phyloP scores from a whole-genome alignment of 2,329 filamentous ascomycete genomes.

The Teratosphaeria epicoccoides region DNA sequence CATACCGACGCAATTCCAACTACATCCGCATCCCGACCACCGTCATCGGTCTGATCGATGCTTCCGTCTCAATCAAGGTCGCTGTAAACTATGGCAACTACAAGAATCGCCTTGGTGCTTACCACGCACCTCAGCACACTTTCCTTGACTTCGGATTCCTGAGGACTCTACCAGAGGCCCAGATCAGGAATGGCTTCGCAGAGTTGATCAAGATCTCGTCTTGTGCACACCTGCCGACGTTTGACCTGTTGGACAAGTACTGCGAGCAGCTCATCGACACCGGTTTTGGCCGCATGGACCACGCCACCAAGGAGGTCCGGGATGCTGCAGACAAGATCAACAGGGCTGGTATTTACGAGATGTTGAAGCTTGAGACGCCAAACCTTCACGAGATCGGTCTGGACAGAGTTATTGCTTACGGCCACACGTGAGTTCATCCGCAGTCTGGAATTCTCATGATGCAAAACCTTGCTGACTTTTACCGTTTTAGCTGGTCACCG shows the following conservation, averaged over 20 bases:
- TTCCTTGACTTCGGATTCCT: conserved; percentile 66
- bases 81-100: conserved; percentile 67
- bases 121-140: conserved; percentile 61
- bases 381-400: conserved; percentile 64
- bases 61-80: conserved; percentile 67
- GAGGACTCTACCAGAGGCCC: conserved; percentile 54
- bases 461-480: conserved; percentile 3
- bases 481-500: conserved; percentile 52
- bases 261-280: conserved; percentile 57
- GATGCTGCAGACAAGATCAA: conserved; percentile 55
- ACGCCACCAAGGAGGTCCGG: conserved; percentile 44
- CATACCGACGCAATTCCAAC: conserved; percentile 62
- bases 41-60: conserved; percentile 65
- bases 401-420: conserved; percentile 63
- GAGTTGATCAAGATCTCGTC: conserved; percentile 68
- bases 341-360: conserved; percentile 58
- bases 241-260: conserved; percentile 57
- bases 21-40: conserved; percentile 65
- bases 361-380: conserved; percentile 62
- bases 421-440: conserved; percentile 52
- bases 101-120: conserved; percentile 64
- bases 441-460: background rate
- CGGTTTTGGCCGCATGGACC: conserved; percentile 53
- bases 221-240: conserved; percentile 55
- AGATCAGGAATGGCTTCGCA: conserved; percentile 64